Evolutionary conservation across 345 rosid species (phyloP), one percentile per base, ranked within the genome.

Genomic region (Murraya koenigii): DNA sequence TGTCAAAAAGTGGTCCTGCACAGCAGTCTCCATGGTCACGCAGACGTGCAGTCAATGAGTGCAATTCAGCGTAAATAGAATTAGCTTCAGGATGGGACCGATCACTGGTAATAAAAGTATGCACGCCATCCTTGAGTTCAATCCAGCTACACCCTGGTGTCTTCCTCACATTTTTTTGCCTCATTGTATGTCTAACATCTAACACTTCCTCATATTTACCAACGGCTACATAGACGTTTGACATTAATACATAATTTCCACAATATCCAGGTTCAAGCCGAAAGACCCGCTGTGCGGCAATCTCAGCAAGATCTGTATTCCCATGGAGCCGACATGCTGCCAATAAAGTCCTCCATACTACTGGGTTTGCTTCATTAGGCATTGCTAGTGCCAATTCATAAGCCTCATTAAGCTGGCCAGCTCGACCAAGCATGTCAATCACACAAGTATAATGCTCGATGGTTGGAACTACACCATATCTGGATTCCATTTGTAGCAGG

Each of bases 341-440:
- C 71, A 92, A 77, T 59, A 92, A 80, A 72, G 94, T 84, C 73
- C 96, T 87, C 96, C 94, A 91, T 33, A 85, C 81, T 17, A 90
- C 80, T 9, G 89, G 77, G 72, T 83, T 90, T 35, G 87, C 65
- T 25, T 79, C 80, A 26, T 81, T 38, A 32, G 92, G 89, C 77
- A 87, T 80, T 30, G 85, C 49, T 75, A 74, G 19, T 38, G 90
- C 92, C 78, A 90, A 75, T 58, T 82, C 79, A 69, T 85, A 84
- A 38, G 96, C 96, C 87, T 88, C 92, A 58, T 84, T 86, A 60
- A 81, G 84, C 86, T 78, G 80, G 25, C 89, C 87, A 49, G 94
- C 90, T 59, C 94, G 88, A 47, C 96, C 92, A 80, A 92, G 88
- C 92, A 92, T 89, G 84, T 90, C 93, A 52, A 92, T 82, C 32